Percentiles rank a stretch among this genome's conserved stretches.
These are phyloP conservation scores for Ceratocystis albifundus DNA, from an alignment of 2,329 filamentous ascomycete genomes.

Conservation along the genomic window DNA sequence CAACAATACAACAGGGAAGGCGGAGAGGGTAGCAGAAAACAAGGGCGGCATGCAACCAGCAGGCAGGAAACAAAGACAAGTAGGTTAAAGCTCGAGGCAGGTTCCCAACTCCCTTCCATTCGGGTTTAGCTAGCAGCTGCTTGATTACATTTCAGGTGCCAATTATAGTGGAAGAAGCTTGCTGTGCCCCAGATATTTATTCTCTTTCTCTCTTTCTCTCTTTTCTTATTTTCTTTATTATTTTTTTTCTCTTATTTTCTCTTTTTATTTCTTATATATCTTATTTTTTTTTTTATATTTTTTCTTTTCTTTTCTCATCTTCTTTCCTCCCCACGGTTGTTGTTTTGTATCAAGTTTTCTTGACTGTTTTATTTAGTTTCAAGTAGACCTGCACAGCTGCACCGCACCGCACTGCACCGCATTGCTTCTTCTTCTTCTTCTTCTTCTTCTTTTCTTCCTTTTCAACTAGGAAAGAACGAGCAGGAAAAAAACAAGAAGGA, in stretches of 20 bases:
- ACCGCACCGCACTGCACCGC: not conserved
- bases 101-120: not conserved
- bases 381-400: conserved; percentile 3
- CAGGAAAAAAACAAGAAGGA: not conserved
- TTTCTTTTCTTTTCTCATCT: not conserved
- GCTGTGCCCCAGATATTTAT: not conserved
- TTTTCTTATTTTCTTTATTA: not conserved
- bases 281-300: not conserved
- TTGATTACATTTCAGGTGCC: conserved; percentile 5
- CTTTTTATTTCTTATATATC: no score
- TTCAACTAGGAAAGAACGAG: not conserved
- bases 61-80: conserved; percentile 5
- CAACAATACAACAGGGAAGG: not conserved
- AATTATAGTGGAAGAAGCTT: not conserved
- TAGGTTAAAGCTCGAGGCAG: not conserved
- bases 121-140: conserved; percentile 13
- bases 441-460: not conserved
- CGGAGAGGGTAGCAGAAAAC: not conserved
- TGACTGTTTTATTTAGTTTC: conserved; percentile 5
- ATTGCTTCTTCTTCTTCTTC: not conserved
- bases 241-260: conserved; percentile 1
- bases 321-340: not conserved
- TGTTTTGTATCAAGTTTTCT: not conserved
- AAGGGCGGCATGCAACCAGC: not conserved
- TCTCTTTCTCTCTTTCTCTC: not conserved